phyloP scores from a whole-genome alignment of 768 basidiomycete species.

The Candolleomyces eurysporus region DNA sequence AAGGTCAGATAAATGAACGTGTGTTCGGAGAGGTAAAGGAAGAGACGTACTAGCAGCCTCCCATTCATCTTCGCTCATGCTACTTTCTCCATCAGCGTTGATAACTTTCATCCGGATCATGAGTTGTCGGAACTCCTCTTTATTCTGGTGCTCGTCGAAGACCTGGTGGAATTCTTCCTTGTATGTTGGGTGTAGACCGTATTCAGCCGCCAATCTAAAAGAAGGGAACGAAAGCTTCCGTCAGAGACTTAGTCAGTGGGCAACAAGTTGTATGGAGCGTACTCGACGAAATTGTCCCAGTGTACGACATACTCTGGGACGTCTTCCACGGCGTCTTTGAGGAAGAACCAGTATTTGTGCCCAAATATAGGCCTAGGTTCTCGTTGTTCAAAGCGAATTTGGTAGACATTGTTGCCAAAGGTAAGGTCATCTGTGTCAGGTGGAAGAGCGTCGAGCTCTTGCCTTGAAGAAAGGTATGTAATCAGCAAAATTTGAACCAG shows the following conservation, averaged over 20 bases:
- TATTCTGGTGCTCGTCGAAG: constrained; percentile 73
- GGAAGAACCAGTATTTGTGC: constrained; percentile 91
- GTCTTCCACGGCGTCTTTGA: constrained; percentile 93
- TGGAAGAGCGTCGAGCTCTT: constrained; percentile 69
- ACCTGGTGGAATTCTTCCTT: constrained; percentile 90
- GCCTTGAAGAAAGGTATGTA: constrained; percentile 36
- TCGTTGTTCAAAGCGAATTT: constrained; percentile 80
- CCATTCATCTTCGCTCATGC: constrained; percentile 96
- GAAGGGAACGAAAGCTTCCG: neutral
- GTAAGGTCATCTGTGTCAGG: constrained; percentile 63
- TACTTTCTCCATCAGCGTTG: constrained; percentile 78
- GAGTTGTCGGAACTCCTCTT: constrained; percentile 69
- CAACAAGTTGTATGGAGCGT: constrained; percentile 35
- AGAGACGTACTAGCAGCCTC: constrained; percentile 91
- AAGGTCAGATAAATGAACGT: constrained; percentile 3
- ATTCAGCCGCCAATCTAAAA: constrained; percentile 80
- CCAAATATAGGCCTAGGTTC: constrained; percentile 68
- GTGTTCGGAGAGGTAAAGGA: neutral
- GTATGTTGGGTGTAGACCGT: constrained; percentile 71
- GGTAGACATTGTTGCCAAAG: constrained; percentile 92
- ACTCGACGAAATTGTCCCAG: constrained; percentile 92
- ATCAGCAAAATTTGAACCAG: constrained; percentile 3
- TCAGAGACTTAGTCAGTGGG: neutral
- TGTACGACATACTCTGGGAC: constrained; percentile 97
- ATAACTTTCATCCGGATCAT: constrained; percentile 92